Evolutionary conservation across 805 yeast species (phyloP).

Genomic region (Naumovozyma castellii): DNA sequence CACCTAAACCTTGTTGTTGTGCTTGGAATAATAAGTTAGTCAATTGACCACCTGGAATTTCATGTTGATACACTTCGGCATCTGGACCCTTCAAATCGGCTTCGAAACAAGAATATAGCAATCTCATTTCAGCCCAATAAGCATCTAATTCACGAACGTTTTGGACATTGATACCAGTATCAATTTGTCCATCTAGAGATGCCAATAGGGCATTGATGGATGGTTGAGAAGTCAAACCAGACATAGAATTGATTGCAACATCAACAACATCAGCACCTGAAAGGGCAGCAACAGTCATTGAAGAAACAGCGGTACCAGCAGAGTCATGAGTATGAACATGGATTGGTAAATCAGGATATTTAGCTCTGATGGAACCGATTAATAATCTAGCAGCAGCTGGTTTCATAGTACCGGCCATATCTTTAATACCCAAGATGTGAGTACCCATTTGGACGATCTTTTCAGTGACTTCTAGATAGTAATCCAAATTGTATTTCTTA

Average conservation of each 20-base stretch:
- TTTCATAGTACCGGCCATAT: constrained; percentile 98
- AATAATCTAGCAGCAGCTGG: constrained; percentile 85
- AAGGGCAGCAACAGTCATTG: constrained; percentile 86
- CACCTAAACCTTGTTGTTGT: constrained; percentile 95
- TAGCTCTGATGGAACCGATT: constrained; percentile 70
- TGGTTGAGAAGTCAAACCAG: constrained; percentile 98
- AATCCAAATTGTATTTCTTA: constrained; percentile 89
- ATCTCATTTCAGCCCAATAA: constrained; percentile 98
- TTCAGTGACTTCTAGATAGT: constrained; percentile 75
- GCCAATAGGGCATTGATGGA: constrained; percentile 89
- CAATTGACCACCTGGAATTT: constrained; percentile 99
- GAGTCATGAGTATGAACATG: constrained; percentile 99
- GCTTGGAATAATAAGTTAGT: constrained; percentile 98
- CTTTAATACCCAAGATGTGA: constrained; percentile 93
- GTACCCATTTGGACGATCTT: constrained; percentile 89
- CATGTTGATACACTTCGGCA: constrained; percentile 97
- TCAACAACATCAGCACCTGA: constrained; percentile 99
- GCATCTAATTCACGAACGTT: constrained; percentile 77
- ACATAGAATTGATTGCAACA: constrained; percentile 93
- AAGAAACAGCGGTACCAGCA: constrained; percentile 98
- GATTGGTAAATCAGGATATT: constrained; percentile 88
- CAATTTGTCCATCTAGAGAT: constrained; percentile 77
- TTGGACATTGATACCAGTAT: constrained; percentile 58
- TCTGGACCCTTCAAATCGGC: constrained; percentile 99
- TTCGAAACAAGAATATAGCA: constrained; percentile 91